A percentile compares a stretch with the other conserved stretches of the same genome.
These are phyloP conservation scores for Endocalyx cinctus DNA, from an alignment of 2,329 filamentous ascomycete species.

Conservation along the genomic window DNA sequence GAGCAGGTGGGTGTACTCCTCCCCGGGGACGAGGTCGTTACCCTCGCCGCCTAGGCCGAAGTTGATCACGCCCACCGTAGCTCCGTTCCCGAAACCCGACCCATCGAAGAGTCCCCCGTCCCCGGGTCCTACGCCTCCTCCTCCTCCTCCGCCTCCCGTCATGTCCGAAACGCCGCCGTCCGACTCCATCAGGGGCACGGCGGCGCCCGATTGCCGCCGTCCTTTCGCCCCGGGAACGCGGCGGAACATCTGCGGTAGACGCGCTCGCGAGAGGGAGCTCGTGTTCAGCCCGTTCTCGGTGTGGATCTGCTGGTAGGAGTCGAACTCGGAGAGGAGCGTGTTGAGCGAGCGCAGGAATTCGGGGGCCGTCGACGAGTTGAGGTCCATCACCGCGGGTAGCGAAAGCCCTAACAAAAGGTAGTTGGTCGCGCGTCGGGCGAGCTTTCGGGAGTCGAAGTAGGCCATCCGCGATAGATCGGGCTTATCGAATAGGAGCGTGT, in stretches of 20 bases:
- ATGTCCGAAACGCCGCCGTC: constrained; percentile 11
- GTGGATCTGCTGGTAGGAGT: constrained; percentile 85
- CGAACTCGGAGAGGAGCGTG: constrained; percentile 83
- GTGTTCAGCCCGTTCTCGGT: constrained; percentile 67
- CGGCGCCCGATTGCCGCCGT: constrained; percentile 47
- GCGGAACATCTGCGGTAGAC: constrained; percentile 81
- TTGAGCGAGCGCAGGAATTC: constrained; percentile 88
- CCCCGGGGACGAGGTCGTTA: constrained; percentile 70
- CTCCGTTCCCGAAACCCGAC: constrained; percentile 27
- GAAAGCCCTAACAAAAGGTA: constrained; percentile 91
- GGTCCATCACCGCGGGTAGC: constrained; percentile 81
- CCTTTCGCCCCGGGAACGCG: constrained; percentile 57
- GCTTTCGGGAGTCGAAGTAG: constrained; percentile 78
- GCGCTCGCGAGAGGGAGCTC: constrained; percentile 68
- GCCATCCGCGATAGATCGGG: constrained; percentile 75
- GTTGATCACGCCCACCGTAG: constrained; percentile 44
- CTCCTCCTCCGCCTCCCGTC: constrained; percentile 17
- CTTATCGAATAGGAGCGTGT: constrained; percentile 88
- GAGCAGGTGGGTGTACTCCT: constrained; percentile 82
- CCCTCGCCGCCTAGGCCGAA: constrained; percentile 49
- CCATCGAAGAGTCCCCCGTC: too few relatives aligned
- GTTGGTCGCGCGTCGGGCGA: constrained; percentile 86
- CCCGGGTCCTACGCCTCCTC: too few relatives aligned
- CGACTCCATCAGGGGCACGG: constrained; percentile 27
- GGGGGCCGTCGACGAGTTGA: constrained; percentile 71